These are phyloP conservation scores for Saturnispora sanitii DNA, from an alignment of 805 yeast genomes.

Conservation along the genomic window DNA sequence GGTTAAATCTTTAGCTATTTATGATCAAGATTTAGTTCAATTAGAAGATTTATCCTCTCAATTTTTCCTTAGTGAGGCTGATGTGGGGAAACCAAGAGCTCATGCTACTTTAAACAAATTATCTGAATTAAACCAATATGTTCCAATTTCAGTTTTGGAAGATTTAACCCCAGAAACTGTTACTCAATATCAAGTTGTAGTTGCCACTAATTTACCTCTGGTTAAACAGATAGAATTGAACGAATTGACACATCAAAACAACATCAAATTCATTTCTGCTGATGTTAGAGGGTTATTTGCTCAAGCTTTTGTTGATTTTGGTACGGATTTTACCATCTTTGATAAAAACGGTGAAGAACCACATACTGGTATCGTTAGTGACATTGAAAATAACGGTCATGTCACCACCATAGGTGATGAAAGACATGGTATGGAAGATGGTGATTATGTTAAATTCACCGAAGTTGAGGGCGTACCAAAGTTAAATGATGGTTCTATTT, in stretches of 20 bases:
- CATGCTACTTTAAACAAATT: conserved; percentile 54
- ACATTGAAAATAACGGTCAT: conserved; percentile 77
- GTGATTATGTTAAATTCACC: conserved; percentile 75
- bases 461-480: conserved; percentile 76
- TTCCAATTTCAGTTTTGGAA: conserved; percentile 63
- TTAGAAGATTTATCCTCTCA: conserved; percentile 78
- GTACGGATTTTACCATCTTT: conserved; percentile 64
- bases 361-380: conserved; percentile 74
- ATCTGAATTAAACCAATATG: conserved; percentile 81
- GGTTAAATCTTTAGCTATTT: conserved; percentile 79
- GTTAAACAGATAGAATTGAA: conserved; percentile 72
- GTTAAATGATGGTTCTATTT: conserved; percentile 64
- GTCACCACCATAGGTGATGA: conserved; percentile 90
- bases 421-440: conserved; percentile 91
- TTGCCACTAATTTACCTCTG: conserved; percentile 67
- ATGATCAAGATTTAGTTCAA: conserved; percentile 65
- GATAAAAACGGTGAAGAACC: conserved; percentile 95
- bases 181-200: conserved; percentile 61
- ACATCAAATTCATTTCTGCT: conserved; percentile 71
- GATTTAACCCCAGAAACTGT: conserved; percentile 47
- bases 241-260: conserved; percentile 59
- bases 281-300: conserved; percentile 87
- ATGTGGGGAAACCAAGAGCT: conserved; percentile 75
- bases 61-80: conserved; percentile 63
- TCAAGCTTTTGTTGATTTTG: conserved; percentile 81